Evolutionary conservation across 2,329 filamentous ascomycete species (phyloP).

Genomic region (Alternaria arborescens): DNA sequence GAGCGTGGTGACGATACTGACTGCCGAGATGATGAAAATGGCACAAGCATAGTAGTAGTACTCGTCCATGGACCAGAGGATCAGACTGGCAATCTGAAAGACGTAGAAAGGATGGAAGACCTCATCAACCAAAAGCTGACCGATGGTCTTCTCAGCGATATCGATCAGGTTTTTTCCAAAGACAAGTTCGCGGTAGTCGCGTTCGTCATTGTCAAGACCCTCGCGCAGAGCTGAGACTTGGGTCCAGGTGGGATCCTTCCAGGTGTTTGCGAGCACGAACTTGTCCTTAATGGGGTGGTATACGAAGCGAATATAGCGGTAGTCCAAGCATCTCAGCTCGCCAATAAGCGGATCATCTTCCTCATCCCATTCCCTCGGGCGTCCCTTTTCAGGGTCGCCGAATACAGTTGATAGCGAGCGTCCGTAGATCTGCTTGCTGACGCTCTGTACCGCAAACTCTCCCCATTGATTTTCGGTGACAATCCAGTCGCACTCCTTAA

Average conservation of each 20-base stretch:
- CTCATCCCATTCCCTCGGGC: constrained; percentile 74
- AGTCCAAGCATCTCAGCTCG: constrained; percentile 81
- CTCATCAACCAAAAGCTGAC: constrained; percentile 89
- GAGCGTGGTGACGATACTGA: constrained; percentile 88
- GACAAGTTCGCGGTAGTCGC: constrained; percentile 80
- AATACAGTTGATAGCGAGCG: constrained; percentile 74
- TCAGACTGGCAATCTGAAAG: constrained; percentile 92
- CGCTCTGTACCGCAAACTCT: constrained; percentile 80
- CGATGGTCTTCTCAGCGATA: constrained; percentile 86
- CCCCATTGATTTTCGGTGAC: constrained; percentile 98
- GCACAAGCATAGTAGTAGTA: constrained; percentile 98
- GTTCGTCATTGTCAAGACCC: constrained; percentile 89
- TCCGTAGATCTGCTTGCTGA: constrained; percentile 68
- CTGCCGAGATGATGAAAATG: constrained; percentile 93
- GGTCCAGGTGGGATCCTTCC: constrained; percentile 93
- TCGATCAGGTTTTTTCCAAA: constrained; percentile 93
- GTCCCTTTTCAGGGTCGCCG: constrained; percentile 69
- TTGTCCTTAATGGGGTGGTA: constrained; percentile 90
- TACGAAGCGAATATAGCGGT: constrained; percentile 92
- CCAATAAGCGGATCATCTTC: constrained; percentile 78
- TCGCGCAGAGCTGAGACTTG: constrained; percentile 76
- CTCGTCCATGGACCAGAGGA: constrained; percentile 93
- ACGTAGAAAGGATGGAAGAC: constrained; percentile 98
- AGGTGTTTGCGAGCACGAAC: constrained; percentile 85
- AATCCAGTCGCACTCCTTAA: constrained; percentile 86